Evolutionary conservation across 108 stramenopile species (phyloP).

Genomic region (Nitzschia palea): DNA sequence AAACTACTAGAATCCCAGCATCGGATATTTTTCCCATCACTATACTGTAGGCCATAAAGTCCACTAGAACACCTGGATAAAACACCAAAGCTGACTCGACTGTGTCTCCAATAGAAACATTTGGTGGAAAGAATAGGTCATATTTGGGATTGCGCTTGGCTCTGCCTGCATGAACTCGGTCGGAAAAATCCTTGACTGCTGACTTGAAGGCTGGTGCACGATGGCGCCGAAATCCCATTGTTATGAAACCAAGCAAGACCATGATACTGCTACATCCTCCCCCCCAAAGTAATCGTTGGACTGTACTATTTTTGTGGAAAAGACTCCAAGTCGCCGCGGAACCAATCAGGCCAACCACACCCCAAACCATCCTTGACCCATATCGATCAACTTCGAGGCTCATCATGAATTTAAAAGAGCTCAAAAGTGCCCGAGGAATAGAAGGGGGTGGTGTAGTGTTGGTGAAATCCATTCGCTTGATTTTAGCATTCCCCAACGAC

Average conservation of each 20-base stretch:
- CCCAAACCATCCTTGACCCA: too few species aligned
- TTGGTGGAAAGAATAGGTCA: conserved; percentile 50
- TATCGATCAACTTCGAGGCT: too few species aligned
- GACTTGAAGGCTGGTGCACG: conserved; percentile 49
- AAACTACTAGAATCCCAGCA: conserved; percentile 49
- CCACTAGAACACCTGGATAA: conserved; percentile 63
- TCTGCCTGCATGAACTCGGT: conserved; percentile 30
- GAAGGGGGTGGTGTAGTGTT: conserved; percentile 13
- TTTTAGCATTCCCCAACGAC: background rate
- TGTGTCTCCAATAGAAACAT: conserved; percentile 43
- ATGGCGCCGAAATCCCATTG: conserved; percentile 12
- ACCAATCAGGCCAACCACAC: too few species aligned
- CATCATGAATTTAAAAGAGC: too few species aligned
- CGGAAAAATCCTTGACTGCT: conserved; percentile 37
- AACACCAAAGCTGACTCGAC: conserved; percentile 65
- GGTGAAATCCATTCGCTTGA: background rate
- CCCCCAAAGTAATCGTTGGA: too few species aligned
- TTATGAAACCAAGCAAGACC: background rate
- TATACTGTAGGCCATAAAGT: conserved; percentile 59
- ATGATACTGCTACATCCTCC: background rate
- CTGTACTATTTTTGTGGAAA: too few species aligned
- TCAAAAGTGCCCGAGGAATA: too few species aligned
- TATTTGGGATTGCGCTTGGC: conserved; percentile 46
- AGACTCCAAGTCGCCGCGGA: too few species aligned
- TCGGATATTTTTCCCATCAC: conserved; percentile 54